These are phyloP conservation scores for Sporothrix phasma DNA, from an alignment of 2,329 filamentous ascomycete genomes.

Conservation along the genomic window DNA sequence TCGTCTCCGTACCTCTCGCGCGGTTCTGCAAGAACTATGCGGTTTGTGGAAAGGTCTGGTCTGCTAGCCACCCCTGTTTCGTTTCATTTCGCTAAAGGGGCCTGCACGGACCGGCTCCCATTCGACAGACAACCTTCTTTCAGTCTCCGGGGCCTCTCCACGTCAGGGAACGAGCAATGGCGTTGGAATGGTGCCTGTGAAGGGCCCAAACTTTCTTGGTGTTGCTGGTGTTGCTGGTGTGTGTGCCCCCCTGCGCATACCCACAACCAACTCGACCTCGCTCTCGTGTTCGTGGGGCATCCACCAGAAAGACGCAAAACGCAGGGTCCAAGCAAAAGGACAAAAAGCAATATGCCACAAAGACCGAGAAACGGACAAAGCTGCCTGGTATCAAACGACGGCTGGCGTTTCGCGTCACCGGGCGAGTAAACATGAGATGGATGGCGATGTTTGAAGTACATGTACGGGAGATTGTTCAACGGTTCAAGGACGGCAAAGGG, in stretches of 20 bases:
- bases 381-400: not conserved
- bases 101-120: not conserved
- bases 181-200: conserved; percentile 1
- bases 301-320: not conserved
- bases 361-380: not conserved
- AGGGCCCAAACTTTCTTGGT: not conserved
- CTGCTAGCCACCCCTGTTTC: not conserved
- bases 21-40: conserved; percentile 2
- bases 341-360: no score
- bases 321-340: not conserved
- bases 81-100: conserved; percentile 14
- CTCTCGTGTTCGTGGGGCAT: not conserved
- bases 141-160: not conserved
- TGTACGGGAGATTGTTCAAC: no score
- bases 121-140: not conserved
- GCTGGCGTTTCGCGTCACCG: not conserved
- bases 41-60: not conserved
- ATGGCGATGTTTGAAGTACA: no score
- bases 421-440: not conserved
- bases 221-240: no score
- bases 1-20: conserved; percentile 2
- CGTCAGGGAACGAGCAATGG: conserved; percentile 6
- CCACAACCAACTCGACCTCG: not conserved
- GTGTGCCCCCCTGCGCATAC: not conserved
- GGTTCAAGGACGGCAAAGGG: not conserved